Evolutionary conservation across 768 basidiomycete genomes (phyloP).

Genomic region (Chalciporus pseudorubinellus): DNA sequence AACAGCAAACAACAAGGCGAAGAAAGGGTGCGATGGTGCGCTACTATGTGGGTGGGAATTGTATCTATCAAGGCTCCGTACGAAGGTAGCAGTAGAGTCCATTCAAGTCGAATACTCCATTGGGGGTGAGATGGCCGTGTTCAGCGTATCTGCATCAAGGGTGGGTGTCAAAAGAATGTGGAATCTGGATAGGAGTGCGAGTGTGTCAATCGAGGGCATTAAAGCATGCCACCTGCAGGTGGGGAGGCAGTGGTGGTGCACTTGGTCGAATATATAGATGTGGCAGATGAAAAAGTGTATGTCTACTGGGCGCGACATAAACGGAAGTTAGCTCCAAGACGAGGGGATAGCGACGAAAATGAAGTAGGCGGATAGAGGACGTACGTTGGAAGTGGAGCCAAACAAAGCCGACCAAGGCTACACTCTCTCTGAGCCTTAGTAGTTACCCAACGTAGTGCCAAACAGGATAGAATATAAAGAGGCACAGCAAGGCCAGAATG

Average conservation of each 20-base stretch:
- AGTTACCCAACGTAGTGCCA: constrained; percentile 33
- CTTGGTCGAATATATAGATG: background rate
- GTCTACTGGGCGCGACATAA: background rate
- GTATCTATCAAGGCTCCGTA: background rate
- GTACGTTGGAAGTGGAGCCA: background rate
- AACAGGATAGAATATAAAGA: constrained; percentile 87
- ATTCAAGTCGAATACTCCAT: background rate
- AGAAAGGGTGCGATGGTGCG: too few relatives aligned
- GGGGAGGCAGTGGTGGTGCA: background rate
- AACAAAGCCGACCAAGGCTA: too few relatives aligned
- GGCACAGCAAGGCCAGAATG: constrained; percentile 55
- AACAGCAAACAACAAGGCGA: background rate
- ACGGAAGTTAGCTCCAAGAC: background rate
- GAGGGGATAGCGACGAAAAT: background rate
- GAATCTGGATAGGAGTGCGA: background rate
- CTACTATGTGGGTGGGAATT: background rate
- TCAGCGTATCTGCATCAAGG: background rate
- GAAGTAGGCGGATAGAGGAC: background rate
- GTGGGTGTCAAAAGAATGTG: background rate
- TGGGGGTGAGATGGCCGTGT: background rate
- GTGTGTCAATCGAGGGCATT: background rate
- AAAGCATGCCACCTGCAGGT: background rate
- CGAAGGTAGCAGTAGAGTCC: background rate
- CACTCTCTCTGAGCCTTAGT: too few relatives aligned
- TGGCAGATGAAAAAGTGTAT: background rate